Evolutionary conservation across 176 grass and related monocot species (phyloP).

Genomic region (Poa pratensis): DNA sequence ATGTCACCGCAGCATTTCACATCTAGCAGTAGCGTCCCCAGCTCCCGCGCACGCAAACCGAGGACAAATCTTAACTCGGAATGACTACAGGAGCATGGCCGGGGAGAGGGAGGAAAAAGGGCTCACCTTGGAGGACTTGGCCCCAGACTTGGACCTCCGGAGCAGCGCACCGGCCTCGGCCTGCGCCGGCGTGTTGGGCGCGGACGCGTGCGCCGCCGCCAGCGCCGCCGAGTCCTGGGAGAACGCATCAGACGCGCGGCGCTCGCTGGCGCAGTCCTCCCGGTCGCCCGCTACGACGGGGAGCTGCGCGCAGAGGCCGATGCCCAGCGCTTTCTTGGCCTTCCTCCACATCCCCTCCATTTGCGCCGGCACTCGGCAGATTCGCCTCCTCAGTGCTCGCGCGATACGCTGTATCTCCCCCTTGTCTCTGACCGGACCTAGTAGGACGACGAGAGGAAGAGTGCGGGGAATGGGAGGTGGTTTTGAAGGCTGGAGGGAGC

Average conservation of each 20-base stretch:
- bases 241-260: constrained; percentile 48
- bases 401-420: background rate
- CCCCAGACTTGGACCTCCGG: constrained; percentile 71
- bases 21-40: background rate
- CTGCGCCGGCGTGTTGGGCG: constrained; percentile 57
- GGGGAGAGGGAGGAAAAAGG: background rate
- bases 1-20: constrained; percentile 24
- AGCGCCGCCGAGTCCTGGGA: constrained; percentile 35
- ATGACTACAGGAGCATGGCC: background rate
- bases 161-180: constrained; percentile 53
- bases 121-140: constrained; percentile 76
- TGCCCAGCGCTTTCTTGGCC: constrained; percentile 73
- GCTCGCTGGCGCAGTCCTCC: constrained; percentile 46
- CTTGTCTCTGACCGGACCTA: background rate
- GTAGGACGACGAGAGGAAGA: background rate
- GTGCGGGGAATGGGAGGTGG: constrained; percentile 20
- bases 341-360: constrained; percentile 85
- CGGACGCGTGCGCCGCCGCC: constrained; percentile 34
- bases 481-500: constrained; percentile 43
- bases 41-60: background rate
- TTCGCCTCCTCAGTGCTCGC: background rate
- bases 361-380: constrained; percentile 21
- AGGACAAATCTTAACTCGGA: constrained; percentile 27
- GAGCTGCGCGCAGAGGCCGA: constrained; percentile 62
- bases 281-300: constrained; percentile 49